Percentiles rank a stretch among this genome's conserved stretches.
phyloP scores from a whole-genome alignment of 768 basidiomycete genomes.

The Suillus occidentalis region DNA sequence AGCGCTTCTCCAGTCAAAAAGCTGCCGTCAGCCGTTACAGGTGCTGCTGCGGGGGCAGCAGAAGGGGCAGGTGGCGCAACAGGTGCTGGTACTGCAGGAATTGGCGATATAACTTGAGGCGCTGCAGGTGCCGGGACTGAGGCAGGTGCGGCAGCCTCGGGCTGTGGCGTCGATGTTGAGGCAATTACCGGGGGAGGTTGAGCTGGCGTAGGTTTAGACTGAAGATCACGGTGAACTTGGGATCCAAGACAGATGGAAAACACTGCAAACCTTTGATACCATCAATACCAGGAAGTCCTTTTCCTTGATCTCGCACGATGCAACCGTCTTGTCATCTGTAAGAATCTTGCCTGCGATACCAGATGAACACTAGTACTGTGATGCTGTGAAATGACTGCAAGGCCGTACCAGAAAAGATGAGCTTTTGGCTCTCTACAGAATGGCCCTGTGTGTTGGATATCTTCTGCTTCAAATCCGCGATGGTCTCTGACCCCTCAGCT shows the following conservation, averaged over 20 bases:
- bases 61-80: slow-evolving; percentile 32
- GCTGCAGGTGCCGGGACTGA: slow-evolving; percentile 23
- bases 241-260: slow-evolving; percentile 3
- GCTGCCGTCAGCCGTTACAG: slow-evolving; percentile 49
- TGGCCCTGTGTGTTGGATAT: slow-evolving; percentile 78
- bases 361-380: slow-evolving; percentile 8
- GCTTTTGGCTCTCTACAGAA: slow-evolving; percentile 74
- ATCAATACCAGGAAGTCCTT: slow-evolving; percentile 99
- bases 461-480: slow-evolving; percentile 80
- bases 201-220: slow-evolving; percentile 58
- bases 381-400: slow-evolving; percentile 12
- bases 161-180: slow-evolving; percentile 32
- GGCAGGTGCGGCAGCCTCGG: slow-evolving; percentile 30
- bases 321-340: slow-evolving; percentile 83
- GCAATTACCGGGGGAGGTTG: slow-evolving; percentile 33
- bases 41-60: slow-evolving; percentile 27
- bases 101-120: slow-evolving; percentile 31
- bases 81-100: slow-evolving; percentile 30
- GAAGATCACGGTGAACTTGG: slow-evolving; percentile 7
- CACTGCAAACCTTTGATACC: slow-evolving; percentile 81
- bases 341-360: slow-evolving; percentile 79
- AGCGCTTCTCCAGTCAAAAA: slow-evolving; percentile 80
- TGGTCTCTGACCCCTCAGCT: slow-evolving; percentile 70
- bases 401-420: slow-evolving; percentile 86
- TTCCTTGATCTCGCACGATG: slow-evolving; percentile 90